phyloP scores from a whole-genome alignment of 805 yeast genomes.

The Zygoascus tannicola region DNA sequence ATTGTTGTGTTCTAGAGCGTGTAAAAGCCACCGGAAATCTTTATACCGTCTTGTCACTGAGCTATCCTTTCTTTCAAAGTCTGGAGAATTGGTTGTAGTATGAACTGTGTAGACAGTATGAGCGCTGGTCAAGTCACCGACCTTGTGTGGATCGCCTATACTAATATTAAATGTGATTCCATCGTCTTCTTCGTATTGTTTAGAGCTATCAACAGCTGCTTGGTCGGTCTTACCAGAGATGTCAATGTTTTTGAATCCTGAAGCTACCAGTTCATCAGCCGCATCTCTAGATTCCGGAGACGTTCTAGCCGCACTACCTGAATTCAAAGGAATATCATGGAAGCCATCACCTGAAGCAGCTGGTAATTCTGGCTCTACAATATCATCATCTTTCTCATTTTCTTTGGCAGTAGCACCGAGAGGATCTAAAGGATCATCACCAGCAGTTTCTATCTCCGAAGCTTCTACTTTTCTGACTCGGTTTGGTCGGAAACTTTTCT shows the following conservation, averaged over 20 bases:
- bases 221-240: neutral
- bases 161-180: constrained; percentile 41
- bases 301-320: neutral
- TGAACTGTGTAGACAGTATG: constrained; percentile 81
- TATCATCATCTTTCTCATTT: no score
- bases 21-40: constrained; percentile 91
- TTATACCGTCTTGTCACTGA: constrained; percentile 76
- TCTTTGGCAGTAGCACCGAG: neutral
- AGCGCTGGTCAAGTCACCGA: constrained; percentile 81
- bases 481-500: neutral
- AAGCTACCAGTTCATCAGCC: neutral
- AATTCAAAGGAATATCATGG: constrained; percentile 10
- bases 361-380: no score
- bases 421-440: neutral
- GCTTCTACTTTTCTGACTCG: neutral
- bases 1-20: constrained; percentile 74
- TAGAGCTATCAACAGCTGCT: neutral
- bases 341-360: no score
- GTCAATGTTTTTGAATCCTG: neutral
- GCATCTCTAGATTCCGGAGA: neutral
- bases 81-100: constrained; percentile 43
- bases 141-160: constrained; percentile 85
- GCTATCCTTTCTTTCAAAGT: constrained; percentile 33
- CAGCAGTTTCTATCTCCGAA: neutral
- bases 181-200: neutral